Conservation (phyloP, 2,329 filamentous ascomycete species). For the Fusarium poae region DNA sequence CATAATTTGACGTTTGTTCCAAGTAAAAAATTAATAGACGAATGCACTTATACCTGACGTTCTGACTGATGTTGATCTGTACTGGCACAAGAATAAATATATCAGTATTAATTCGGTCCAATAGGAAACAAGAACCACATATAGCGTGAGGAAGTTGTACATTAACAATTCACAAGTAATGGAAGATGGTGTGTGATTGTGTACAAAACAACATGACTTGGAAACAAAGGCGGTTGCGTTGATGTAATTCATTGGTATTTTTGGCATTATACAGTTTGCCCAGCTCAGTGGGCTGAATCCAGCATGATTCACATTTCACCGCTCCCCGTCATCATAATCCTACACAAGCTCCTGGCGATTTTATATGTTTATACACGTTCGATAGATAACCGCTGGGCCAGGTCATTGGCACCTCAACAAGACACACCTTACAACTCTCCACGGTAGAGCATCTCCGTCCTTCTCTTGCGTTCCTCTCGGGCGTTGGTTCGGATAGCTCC, state of each 20-base stretch:
- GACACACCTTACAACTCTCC: constrained; percentile 61
- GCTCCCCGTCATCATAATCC: constrained; percentile 42
- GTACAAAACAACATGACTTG: not conserved
- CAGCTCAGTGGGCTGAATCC: constrained; percentile 22
- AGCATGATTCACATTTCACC: constrained; percentile 31
- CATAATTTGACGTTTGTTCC: not conserved
- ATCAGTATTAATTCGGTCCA: constrained; percentile 2
- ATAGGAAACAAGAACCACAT: not conserved
- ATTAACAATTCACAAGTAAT: constrained; percentile 5
- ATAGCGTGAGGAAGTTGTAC: constrained; percentile 3
- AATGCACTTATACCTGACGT: not conserved
- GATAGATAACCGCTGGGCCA: constrained; percentile 13
- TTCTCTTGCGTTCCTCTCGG: constrained; percentile 66
- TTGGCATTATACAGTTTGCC: constrained; percentile 46
- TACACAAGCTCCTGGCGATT: constrained; percentile 41
- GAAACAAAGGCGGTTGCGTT: constrained; percentile 39
- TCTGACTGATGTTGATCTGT: not conserved
- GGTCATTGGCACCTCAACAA: constrained; percentile 1
- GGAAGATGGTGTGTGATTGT: not conserved
- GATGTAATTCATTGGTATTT: constrained; percentile 42
- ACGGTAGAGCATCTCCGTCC: constrained; percentile 65
- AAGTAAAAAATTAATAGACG: not conserved
- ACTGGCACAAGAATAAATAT: not conserved
- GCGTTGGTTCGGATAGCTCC: constrained; percentile 68
- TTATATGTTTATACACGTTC: constrained; percentile 44